phyloP scores from a whole-genome alignment of 306 rosid species.

The Quercus rubra region DNA sequence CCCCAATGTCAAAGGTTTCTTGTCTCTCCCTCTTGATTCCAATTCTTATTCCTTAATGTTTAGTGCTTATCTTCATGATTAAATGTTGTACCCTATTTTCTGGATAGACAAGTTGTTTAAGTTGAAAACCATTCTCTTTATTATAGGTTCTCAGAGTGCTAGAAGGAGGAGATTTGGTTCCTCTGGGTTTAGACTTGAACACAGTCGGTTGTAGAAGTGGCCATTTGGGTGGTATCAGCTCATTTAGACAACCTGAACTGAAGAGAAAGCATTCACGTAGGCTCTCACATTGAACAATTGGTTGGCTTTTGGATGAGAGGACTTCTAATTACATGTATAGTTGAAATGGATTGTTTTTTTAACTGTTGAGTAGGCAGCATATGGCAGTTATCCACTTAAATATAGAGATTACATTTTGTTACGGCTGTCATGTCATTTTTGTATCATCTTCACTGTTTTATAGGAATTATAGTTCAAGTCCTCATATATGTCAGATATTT shows the following conservation, averaged over 20 bases:
- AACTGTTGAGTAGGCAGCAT: not conserved
- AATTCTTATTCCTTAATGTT: not conserved
- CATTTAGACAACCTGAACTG: slow-evolving; percentile 41
- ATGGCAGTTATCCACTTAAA: not conserved
- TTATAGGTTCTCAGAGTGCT: slow-evolving; percentile 80
- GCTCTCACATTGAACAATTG: slow-evolving; percentile 69
- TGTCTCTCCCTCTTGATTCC: not conserved
- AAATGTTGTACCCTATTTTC: not conserved
- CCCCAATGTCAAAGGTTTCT: slow-evolving; percentile 85
- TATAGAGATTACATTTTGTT: not conserved
- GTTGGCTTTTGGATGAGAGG: slow-evolving; percentile 15
- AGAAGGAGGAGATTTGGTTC: slow-evolving; percentile 76
- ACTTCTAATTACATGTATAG: not conserved
- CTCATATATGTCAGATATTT: not conserved
- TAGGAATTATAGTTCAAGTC: not conserved
- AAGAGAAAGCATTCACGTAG: slow-evolving; percentile 65
- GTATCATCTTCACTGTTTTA: not conserved
- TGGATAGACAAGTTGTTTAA: not conserved
- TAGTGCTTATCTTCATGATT: not conserved
- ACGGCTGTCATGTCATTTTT: not conserved
- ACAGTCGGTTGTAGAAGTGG: slow-evolving; percentile 76
- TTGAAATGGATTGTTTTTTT: not conserved
- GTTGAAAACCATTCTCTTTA: slow-evolving; percentile 5
- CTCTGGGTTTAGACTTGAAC: slow-evolving; percentile 57
- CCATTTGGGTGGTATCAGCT: slow-evolving; percentile 57